These are phyloP conservation scores for Candida khao-thaluensis DNA, from an alignment of 805 yeast genomes.

Conservation along the genomic window DNA sequence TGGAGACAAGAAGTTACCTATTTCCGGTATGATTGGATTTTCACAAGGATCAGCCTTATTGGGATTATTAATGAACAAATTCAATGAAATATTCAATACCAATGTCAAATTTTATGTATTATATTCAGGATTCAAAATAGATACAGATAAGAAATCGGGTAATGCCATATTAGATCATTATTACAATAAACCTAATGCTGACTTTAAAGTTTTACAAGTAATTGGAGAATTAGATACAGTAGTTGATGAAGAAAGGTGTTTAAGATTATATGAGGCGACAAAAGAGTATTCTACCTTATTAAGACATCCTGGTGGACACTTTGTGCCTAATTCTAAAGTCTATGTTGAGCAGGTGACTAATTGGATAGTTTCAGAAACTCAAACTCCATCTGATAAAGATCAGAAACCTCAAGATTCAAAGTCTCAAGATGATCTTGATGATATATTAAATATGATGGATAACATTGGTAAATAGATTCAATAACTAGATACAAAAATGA, in stretches of 20 bases:
- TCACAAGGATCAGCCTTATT: slow-evolving; percentile 93
- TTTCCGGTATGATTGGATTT: slow-evolving; percentile 86
- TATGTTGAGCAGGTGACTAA: slow-evolving; percentile 39
- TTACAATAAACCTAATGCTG: slow-evolving; percentile 17
- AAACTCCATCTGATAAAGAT: neutral
- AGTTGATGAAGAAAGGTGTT: slow-evolving; percentile 70
- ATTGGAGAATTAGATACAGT: slow-evolving; percentile 86
- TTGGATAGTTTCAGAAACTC: slow-evolving; percentile 31
- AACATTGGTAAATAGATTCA: slow-evolving; percentile 18
- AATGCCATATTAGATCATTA: slow-evolving; percentile 25
- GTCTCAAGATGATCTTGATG: slow-evolving; percentile 21
- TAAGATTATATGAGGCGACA: slow-evolving; percentile 47
- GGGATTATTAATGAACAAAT: slow-evolving; percentile 62
- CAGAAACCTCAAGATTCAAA: slow-evolving; percentile 10
- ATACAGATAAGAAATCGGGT: slow-evolving; percentile 24
- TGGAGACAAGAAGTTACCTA: slow-evolving; percentile 47
- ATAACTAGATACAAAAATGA: too few species aligned
- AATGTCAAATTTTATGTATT: slow-evolving; percentile 67
- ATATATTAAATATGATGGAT: slow-evolving; percentile 42
- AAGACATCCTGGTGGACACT: slow-evolving; percentile 96
- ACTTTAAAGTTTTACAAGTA: slow-evolving; percentile 57
- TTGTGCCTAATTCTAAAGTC: slow-evolving; percentile 82
- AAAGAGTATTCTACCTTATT: slow-evolving; percentile 53
- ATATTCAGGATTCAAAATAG: slow-evolving; percentile 61
- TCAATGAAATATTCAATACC: slow-evolving; percentile 50